Conservation (phyloP, 371 early-diverging fungal species). For the Mucor lusitanicus region DNA sequence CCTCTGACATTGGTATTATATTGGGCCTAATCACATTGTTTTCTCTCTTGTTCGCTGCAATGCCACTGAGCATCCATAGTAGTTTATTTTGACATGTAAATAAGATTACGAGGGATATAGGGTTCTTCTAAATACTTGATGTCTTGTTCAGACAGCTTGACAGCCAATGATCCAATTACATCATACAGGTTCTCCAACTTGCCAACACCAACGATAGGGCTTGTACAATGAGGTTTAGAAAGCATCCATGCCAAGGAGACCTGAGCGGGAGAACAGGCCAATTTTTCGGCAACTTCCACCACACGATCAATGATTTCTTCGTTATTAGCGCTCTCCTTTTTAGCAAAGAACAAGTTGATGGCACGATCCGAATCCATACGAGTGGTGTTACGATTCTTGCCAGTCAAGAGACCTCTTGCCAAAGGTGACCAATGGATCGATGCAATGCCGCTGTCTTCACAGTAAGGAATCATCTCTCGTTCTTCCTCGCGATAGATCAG, state of each 20-base stretch:
- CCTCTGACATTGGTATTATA: too few species aligned
- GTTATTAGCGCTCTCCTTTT: slow-evolving; percentile 11
- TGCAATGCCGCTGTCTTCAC: slow-evolving; percentile 35
- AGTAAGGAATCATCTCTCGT: slow-evolving; percentile 52
- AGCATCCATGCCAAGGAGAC: slow-evolving; percentile 54
- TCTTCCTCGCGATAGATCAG: slow-evolving; percentile 57
- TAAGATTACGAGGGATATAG: slow-evolving; percentile 21
- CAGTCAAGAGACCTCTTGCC: slow-evolving; percentile 24
- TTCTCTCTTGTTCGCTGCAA: too few species aligned
- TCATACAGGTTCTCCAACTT: slow-evolving; percentile 37
- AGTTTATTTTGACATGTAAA: slow-evolving; percentile 7
- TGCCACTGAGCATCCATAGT: too few species aligned
- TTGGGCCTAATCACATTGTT: too few species aligned
- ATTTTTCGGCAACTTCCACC: slow-evolving; percentile 15
- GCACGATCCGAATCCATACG: neutral
- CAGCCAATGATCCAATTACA: slow-evolving; percentile 25
- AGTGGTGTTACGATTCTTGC: slow-evolving; percentile 9
- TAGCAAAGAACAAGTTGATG: slow-evolving; percentile 2
- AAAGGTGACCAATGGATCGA: slow-evolving; percentile 45
- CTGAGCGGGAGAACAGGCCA: slow-evolving; percentile 16
- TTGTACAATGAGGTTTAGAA: slow-evolving; percentile 36
- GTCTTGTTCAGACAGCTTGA: slow-evolving; percentile 45
- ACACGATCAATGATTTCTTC: slow-evolving; percentile 14
- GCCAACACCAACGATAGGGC: slow-evolving; percentile 44
- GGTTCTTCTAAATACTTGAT: slow-evolving; percentile 30